Evolutionary conservation across 306 rosid genomes (phyloP).

Genomic region (Gynostemma pentaphyllum): DNA sequence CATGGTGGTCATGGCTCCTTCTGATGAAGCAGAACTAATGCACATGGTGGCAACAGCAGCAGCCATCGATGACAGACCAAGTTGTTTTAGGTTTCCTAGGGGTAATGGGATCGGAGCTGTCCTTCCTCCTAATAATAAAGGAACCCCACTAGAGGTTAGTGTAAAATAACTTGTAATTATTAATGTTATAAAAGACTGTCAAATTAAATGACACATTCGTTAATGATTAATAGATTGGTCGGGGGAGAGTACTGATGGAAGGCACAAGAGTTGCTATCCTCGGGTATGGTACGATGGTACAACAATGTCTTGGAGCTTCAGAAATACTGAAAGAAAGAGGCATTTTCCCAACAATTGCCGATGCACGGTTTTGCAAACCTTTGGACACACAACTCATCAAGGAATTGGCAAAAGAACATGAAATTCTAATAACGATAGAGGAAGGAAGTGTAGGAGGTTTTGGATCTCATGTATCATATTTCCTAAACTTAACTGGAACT

Average conservation of each 20-base stretch:
- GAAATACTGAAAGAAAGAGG: constrained; percentile 36
- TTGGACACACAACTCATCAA: constrained; percentile 57
- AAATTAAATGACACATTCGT: background rate
- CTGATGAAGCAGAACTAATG: constrained; percentile 88
- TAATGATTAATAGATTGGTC: constrained; percentile 50
- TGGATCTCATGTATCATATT: constrained; percentile 85
- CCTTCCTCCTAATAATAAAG: constrained; percentile 57
- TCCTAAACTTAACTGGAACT: constrained; percentile 61
- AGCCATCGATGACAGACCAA: constrained; percentile 78
- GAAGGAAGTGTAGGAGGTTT: constrained; percentile 94
- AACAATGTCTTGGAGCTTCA: constrained; percentile 63
- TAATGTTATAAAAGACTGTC: no score
- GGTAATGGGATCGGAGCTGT: constrained; percentile 73
- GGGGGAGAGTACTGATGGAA: constrained; percentile 62
- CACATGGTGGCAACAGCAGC: constrained; percentile 96
- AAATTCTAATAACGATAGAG: constrained; percentile 67
- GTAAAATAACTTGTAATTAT: no score
- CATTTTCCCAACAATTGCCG: constrained; percentile 61
- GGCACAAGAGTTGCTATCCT: constrained; percentile 63
- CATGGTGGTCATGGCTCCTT: constrained; percentile 97
- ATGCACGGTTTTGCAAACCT: constrained; percentile 95
- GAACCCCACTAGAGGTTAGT: constrained; percentile 75
- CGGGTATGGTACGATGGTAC: constrained; percentile 75
- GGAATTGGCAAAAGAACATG: constrained; percentile 62
- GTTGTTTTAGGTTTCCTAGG: constrained; percentile 90